A percentile compares a stretch with the other conserved stretches of the same genome.
phyloP scores from a whole-genome alignment of 345 rosid genomes.

The Brassica juncea region DNA sequence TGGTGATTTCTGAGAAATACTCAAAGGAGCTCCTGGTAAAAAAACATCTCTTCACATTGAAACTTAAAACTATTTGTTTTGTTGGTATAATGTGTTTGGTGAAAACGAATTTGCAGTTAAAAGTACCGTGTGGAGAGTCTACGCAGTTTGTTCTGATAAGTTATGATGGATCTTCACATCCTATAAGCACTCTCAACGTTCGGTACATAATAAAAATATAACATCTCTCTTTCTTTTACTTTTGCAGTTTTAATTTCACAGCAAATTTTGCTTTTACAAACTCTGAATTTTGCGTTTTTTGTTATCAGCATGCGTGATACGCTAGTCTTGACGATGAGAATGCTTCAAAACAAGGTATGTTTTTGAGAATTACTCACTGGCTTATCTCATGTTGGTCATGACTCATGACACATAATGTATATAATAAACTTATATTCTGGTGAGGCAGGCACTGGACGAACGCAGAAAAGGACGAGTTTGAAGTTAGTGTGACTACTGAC shows the following conservation, averaged over 20 bases:
- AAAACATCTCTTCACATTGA: neutral
- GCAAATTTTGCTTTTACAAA: neutral
- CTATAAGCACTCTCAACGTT: conserved; percentile 59
- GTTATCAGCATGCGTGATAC: conserved; percentile 65
- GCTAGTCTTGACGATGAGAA: conserved; percentile 68
- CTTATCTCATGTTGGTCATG: neutral
- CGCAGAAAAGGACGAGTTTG: conserved; percentile 70
- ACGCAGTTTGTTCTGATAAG: conserved; percentile 76
- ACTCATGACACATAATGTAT: too few species aligned
- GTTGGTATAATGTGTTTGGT: neutral
- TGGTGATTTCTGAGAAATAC: conserved; percentile 60
- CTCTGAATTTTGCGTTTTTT: neutral
- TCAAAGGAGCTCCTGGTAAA: conserved; percentile 60
- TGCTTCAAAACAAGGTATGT: conserved; percentile 75
- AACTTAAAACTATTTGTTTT: neutral
- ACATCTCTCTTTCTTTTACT: neutral
- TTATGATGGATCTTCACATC: conserved; percentile 74
- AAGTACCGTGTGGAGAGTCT: conserved; percentile 76
- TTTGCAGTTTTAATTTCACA: neutral
- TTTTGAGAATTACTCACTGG: neutral
- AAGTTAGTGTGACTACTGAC: conserved; percentile 2
- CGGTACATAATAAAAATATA: conserved; percentile 47
- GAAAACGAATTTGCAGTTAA: conserved; percentile 58
- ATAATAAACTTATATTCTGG: neutral
- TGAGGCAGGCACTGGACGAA: conserved; percentile 71